Conservation (phyloP, 352 stramenopile species). For the Aphanomyces invadans region DNA sequence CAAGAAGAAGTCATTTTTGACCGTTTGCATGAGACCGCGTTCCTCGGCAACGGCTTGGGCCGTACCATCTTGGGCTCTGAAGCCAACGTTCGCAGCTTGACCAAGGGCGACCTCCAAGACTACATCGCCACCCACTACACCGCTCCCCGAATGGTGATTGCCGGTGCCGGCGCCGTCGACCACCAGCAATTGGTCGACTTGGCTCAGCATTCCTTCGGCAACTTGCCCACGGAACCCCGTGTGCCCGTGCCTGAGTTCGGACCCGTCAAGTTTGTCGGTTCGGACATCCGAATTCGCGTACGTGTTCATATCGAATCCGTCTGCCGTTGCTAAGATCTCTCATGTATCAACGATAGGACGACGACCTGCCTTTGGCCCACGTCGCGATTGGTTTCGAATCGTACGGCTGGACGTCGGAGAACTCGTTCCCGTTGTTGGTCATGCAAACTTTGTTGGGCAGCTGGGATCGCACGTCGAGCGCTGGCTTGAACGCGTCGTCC, state of each 20-base stretch:
- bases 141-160: slow-evolving; percentile 98
- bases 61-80: slow-evolving; percentile 98
- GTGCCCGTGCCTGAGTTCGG: slow-evolving; percentile 54
- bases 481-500: slow-evolving; percentile 92
- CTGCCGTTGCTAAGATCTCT: neutral
- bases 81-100: slow-evolving; percentile 96
- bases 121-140: slow-evolving; percentile 99
- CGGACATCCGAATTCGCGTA: slow-evolving; percentile 85
- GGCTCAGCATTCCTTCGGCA: slow-evolving; percentile 95
- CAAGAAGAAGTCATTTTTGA: slow-evolving; percentile 98
- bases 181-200: slow-evolving; percentile 96
- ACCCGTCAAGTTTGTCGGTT: slow-evolving; percentile 79
- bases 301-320: slow-evolving; percentile 13
- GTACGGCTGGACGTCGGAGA: slow-evolving; percentile 96
- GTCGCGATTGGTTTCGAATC: slow-evolving; percentile 97
- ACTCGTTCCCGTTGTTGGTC: slow-evolving; percentile 98
- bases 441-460: slow-evolving; percentile 93
- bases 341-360: slow-evolving; percentile 35
- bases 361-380: slow-evolving; percentile 85
- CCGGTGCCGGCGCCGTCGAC: slow-evolving; percentile 95
- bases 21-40: slow-evolving; percentile 98
- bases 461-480: slow-evolving; percentile 88
- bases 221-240: slow-evolving; percentile 74
- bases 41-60: slow-evolving; percentile 94
- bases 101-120: slow-evolving; percentile 89